Conservation (phyloP, 306 rosid species). For the Ammopiptanthus mongolicus region DNA sequence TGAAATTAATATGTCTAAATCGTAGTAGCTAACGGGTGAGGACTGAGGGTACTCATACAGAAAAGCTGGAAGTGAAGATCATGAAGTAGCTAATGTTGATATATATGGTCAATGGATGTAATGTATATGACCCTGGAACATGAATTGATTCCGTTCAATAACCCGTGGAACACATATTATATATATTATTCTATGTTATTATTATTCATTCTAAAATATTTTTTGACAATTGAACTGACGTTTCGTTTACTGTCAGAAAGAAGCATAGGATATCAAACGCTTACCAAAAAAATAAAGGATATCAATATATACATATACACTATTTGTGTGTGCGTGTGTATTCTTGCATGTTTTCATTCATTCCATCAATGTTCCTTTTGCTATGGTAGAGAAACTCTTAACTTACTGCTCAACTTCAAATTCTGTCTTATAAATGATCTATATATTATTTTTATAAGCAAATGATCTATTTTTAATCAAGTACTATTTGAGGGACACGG, state of each 20-base stretch:
- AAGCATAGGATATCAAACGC: too few species aligned
- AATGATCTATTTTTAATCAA: too few species aligned
- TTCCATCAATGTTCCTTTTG: background rate
- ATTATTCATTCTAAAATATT: background rate
- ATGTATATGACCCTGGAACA: background rate
- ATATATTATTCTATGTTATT: background rate
- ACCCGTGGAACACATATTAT: too few species aligned
- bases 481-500: background rate
- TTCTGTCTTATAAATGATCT: background rate
- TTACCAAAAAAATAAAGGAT: background rate
- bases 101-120: slow-evolving; percentile 19
- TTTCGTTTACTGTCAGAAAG: background rate
- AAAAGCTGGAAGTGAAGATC: slow-evolving; percentile 21
- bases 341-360: background rate
- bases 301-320: background rate
- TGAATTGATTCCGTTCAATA: background rate
- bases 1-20: too few species aligned
- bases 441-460: too few species aligned
- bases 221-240: background rate
- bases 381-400: background rate
- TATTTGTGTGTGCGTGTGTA: background rate
- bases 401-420: background rate
- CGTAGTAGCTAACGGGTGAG: slow-evolving; percentile 26
- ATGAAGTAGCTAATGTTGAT: slow-evolving; percentile 18
- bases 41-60: slow-evolving; percentile 10